These are phyloP conservation scores for Fomitiporia mediterranea DNA, from an alignment of 1,284 basidiomycete species.

Conservation along the genomic window DNA sequence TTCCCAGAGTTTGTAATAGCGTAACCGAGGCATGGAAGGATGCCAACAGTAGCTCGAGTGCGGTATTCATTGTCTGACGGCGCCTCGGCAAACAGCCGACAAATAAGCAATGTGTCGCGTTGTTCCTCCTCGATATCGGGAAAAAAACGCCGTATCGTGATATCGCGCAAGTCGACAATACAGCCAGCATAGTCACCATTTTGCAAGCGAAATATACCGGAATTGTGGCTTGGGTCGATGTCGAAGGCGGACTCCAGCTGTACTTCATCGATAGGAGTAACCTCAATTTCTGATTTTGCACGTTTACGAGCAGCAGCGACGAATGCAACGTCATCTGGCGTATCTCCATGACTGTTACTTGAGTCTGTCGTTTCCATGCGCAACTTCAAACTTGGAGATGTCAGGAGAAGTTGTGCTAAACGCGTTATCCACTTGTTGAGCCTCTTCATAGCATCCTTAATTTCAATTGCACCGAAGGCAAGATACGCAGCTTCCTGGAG, in stretches of 20 bases:
- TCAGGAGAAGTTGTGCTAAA: background rate
- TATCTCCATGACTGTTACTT: too few species aligned
- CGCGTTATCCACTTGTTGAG: background rate
- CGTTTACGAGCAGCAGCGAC: background rate
- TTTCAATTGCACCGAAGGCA: background rate
- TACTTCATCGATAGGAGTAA: background rate
- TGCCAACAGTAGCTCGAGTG: background rate
- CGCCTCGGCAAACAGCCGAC: background rate
- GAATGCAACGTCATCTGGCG: background rate
- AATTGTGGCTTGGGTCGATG: background rate
- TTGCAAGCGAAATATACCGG: background rate
- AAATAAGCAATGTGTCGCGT: background rate
- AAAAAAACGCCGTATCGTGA: background rate
- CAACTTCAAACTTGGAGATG: background rate
- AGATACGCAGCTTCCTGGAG: too few species aligned
- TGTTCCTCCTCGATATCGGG: background rate
- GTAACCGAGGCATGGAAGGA: background rate
- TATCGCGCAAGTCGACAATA: background rate
- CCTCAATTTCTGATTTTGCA: background rate
- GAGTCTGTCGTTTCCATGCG: background rate
- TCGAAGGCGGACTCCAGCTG: background rate
- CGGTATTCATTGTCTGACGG: background rate
- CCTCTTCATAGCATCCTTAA: background rate
- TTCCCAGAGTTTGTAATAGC: background rate
- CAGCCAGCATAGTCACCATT: background rate